phyloP scores from a whole-genome alignment of 768 basidiomycete genomes.

The Lentinula edodes region DNA sequence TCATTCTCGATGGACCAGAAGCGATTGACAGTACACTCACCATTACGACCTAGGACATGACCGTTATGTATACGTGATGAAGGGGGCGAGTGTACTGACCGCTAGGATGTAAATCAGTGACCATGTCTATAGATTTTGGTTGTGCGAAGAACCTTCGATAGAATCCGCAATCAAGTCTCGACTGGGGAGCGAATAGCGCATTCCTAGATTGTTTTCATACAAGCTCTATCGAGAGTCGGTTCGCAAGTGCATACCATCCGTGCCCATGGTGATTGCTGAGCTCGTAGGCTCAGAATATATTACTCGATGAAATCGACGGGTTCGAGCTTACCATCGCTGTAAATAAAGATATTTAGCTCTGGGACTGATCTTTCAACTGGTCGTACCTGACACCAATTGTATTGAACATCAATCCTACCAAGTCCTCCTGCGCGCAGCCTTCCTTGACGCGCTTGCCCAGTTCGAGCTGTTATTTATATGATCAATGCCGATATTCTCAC shows the following conservation, averaged over 20 bases:
- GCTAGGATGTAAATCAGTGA: not conserved
- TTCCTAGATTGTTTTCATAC: conserved; percentile 40
- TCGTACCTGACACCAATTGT: conserved; percentile 77
- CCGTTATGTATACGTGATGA: not conserved
- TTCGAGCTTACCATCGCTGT: not conserved
- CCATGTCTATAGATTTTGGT: not conserved
- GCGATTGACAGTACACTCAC: conserved; percentile 21
- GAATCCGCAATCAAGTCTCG: conserved; percentile 90
- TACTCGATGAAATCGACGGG: not conserved
- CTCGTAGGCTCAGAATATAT: not conserved
- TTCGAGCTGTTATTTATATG: conserved; percentile 52
- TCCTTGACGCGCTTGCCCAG: conserved; percentile 76
- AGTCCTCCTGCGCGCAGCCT: conserved; percentile 74
- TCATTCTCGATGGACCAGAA: not conserved
- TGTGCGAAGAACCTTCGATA: conserved; percentile 45
- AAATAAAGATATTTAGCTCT: not conserved
- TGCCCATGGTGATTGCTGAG: conserved; percentile 88
- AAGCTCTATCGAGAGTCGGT: not conserved
- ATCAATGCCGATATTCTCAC: conserved; percentile 2
- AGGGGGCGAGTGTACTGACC: not conserved
- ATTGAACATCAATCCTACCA: conserved; percentile 80
- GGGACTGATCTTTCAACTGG: not conserved
- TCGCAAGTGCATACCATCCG: conserved; percentile 53
- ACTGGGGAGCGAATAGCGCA: conserved; percentile 87
- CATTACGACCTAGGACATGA: conserved; percentile 43